A percentile compares a stretch with the other conserved stretches of the same genome.
Evolutionary conservation across 2,329 filamentous ascomycete genomes (phyloP).

Genomic region (Arachnomyces sp.): DNA sequence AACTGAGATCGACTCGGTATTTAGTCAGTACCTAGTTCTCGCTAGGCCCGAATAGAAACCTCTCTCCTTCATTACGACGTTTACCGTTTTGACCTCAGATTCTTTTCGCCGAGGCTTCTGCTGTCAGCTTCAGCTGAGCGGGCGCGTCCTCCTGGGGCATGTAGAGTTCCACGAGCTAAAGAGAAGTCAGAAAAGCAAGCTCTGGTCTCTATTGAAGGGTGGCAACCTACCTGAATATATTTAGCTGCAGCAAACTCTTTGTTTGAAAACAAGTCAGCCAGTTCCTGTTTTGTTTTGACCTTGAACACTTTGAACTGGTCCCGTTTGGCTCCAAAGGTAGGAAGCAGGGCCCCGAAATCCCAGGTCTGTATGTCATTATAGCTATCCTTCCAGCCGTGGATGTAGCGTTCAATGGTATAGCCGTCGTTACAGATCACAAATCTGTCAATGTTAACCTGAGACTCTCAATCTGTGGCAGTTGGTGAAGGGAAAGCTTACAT

Average conservation of each 20-base stretch:
- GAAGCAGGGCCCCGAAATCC: conserved; percentile 61
- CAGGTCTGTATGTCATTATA: conserved; percentile 75
- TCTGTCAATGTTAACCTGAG: conserved; percentile 8
- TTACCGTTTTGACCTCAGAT: conserved; percentile 41
- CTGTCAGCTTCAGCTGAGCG: conserved; percentile 57
- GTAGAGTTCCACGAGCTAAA: conserved; percentile 71
- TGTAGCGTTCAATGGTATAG: conserved; percentile 77
- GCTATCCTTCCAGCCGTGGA: conserved; percentile 66
- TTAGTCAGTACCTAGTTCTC: no score
- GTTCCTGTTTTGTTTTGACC: conserved; percentile 58
- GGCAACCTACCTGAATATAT: conserved; percentile 27
- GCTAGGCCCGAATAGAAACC: no score
- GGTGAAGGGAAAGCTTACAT: conserved; percentile 46
- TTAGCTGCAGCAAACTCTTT: conserved; percentile 51
- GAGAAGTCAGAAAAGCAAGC: conserved; percentile 16
- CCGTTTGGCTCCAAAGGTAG: conserved; percentile 56
- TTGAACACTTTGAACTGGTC: conserved; percentile 53
- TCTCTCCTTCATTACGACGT: no score
- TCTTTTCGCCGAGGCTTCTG: conserved; percentile 58
- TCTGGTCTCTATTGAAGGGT: background rate
- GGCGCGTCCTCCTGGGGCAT: conserved; percentile 73
- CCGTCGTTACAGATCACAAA: conserved; percentile 79
- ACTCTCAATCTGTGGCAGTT: background rate
- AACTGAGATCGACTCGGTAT: no score
- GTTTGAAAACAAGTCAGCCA: conserved; percentile 57